Evolutionary conservation across 2,329 filamentous ascomycete species (phyloP).

Genomic region (Onygenales sp.): DNA sequence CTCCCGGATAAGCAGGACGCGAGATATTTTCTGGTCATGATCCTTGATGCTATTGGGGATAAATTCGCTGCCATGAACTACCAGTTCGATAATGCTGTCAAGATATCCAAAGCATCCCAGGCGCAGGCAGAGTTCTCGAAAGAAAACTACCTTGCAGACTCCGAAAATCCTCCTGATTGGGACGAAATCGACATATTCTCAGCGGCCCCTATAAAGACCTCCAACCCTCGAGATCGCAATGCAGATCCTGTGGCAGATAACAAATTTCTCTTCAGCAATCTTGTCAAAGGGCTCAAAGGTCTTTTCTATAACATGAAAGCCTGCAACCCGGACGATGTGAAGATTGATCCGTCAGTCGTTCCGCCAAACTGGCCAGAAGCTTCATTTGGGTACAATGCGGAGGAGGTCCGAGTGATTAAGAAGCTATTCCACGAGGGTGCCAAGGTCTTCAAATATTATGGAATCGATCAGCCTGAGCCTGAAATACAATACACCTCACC

Average conservation of each 20-base stretch:
- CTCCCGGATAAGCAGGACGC: slow-evolving; percentile 89
- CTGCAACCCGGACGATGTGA: slow-evolving; percentile 63
- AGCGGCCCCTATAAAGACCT: slow-evolving; percentile 91
- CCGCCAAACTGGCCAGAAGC: slow-evolving; percentile 92
- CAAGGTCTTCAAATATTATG: slow-evolving; percentile 94
- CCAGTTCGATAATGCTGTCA: slow-evolving; percentile 89
- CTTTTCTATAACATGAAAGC: slow-evolving; percentile 90
- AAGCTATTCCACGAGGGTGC: slow-evolving; percentile 96
- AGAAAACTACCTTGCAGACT: slow-evolving; percentile 79
- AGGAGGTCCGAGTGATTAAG: slow-evolving; percentile 92
- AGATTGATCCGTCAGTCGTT: slow-evolving; percentile 66
- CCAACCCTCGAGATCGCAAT: slow-evolving; percentile 78
- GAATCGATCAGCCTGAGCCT: slow-evolving; percentile 66
- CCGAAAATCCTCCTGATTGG: slow-evolving; percentile 77
- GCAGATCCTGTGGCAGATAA: slow-evolving; percentile 91
- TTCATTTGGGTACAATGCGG: slow-evolving; percentile 90
- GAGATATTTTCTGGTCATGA: slow-evolving; percentile 91
- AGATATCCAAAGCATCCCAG: slow-evolving; percentile 69
- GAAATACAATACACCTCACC: slow-evolving; percentile 70
- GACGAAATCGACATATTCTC: slow-evolving; percentile 97
- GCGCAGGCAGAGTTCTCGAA: slow-evolving; percentile 56
- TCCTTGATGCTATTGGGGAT: slow-evolving; percentile 93
- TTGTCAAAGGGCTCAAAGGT: slow-evolving; percentile 92
- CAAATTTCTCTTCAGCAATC: slow-evolving; percentile 93
- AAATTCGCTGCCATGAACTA: slow-evolving; percentile 98